Base-by-base conservation (phyloP, 345 rosid species). In the Gossypium sturtianum region DNA sequence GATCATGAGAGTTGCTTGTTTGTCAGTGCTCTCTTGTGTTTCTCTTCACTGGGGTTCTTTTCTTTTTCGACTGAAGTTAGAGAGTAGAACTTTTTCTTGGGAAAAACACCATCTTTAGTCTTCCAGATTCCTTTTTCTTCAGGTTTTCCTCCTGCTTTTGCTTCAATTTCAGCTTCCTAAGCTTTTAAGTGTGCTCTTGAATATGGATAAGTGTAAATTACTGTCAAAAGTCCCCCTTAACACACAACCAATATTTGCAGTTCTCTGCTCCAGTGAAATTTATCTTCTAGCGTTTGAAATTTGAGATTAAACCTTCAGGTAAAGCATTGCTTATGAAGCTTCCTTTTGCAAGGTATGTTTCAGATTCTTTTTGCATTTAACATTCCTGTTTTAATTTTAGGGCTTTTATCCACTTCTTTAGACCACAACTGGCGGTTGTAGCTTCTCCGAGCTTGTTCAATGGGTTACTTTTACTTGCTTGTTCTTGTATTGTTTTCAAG, bases 401-500 rank as follows among this genome's bases (percentile, higher is more conserved):
- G 82, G 16, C 56, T 84, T 60, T 44, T 68, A 59, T 66, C 74
- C 53, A 19, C 29, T 15, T 41, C 56, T 49, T 59, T 66, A 75
- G 62, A 63, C 73, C 16, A 38, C 66, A n/a, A 38, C 66, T 58
- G 22, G 73, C 66, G 70, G 15, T 75, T 53, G 45, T 44, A 56
- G 72, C 80, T 83, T 77, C 75, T 38, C 23, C 65, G 71, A 75
- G 52, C 17, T 80, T 71, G 61, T 81, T 75, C 68, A 71, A 87
- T 89, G 93, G 83, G 72, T 62, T 73, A 56, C 27, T 74, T 77
- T 47, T 76, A 66, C 73, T 54, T 79, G 83, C 74, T 86, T 53
- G 79, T 70, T 58, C 56, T 85, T 5, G 72, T 83, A 72, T 76
- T 78, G 63, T 77, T 87, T 79, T 82, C 86, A 17, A 85, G 89